A percentile compares a stretch with the other conserved stretches of the same genome.
Evolutionary conservation across 768 basidiomycete species (phyloP).

Genomic region (Leccinum boreale): DNA sequence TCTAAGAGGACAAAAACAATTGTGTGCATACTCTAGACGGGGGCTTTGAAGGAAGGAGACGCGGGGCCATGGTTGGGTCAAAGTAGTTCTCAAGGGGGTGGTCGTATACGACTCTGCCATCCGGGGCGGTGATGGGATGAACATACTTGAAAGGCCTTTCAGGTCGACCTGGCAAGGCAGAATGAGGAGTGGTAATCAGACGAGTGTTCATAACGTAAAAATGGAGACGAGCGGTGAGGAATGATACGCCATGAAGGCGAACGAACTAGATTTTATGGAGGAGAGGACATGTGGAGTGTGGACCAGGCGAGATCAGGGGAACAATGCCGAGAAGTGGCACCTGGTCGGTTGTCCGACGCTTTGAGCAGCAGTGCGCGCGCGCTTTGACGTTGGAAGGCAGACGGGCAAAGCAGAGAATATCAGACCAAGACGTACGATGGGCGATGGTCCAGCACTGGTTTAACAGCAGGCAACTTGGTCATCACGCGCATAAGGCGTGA

Average conservation of each 20-base stretch:
- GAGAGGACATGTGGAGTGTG: conserved; percentile 18
- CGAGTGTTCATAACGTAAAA: conserved; percentile 9
- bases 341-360: not conserved
- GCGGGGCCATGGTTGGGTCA: conserved; percentile 18
- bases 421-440: not conserved
- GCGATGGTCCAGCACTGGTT: conserved; percentile 10
- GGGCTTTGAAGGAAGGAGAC: conserved; percentile 11
- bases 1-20: not conserved
- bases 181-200: conserved; percentile 3
- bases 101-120: conserved; percentile 22
- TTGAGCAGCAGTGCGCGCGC: conserved; percentile 1
- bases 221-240: conserved; percentile 5
- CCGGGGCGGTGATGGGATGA: not conserved
- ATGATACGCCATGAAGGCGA: not conserved
- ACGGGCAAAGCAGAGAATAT: not conserved
- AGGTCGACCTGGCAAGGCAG: conserved; percentile 13
- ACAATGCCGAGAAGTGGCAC: conserved; percentile 11
- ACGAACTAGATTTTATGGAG: conserved; percentile 14
- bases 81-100: conserved; percentile 25
- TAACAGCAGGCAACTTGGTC: conserved; percentile 9
- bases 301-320: conserved; percentile 13
- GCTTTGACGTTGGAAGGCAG: conserved; percentile 11
- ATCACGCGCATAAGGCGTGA: conserved; percentile 18
- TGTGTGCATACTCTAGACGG: conserved; percentile 16
- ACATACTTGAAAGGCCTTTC: conserved; percentile 14